Percentiles rank a stretch among this genome's conserved stretches.
These are phyloP conservation scores for Talaromyces liani DNA, from an alignment of 495 filamentous ascomycete species.

Conservation along the genomic window DNA sequence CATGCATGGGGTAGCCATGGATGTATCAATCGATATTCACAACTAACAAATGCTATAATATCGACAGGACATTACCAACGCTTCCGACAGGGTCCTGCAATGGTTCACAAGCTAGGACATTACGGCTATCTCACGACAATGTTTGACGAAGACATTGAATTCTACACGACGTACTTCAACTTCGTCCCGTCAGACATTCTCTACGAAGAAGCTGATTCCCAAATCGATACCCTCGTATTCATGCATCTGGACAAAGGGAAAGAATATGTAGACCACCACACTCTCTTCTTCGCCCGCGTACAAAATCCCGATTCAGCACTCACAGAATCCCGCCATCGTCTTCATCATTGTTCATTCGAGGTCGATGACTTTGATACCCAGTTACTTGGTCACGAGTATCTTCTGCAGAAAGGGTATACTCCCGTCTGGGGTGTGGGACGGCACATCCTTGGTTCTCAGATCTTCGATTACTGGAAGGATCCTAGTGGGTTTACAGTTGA, in stretches of 20 bases:
- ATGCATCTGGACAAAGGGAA: slow-evolving; percentile 55
- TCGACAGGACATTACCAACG: slow-evolving; percentile 14
- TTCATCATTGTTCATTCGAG: slow-evolving; percentile 69
- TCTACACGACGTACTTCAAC: slow-evolving; percentile 64
- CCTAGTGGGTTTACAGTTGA: slow-evolving; percentile 50
- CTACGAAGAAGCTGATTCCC: slow-evolving; percentile 13
- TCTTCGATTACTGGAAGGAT: slow-evolving; percentile 71
- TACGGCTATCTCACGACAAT: slow-evolving; percentile 56
- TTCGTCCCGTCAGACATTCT: slow-evolving; percentile 42
- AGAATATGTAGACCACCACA: slow-evolving; percentile 61
- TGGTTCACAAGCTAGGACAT: slow-evolving; percentile 62
- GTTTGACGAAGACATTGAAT: slow-evolving; percentile 48
- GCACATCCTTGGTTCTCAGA: slow-evolving; percentile 65
- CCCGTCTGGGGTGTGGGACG: slow-evolving; percentile 69
- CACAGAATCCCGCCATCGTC: slow-evolving; percentile 29
- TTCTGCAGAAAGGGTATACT: slow-evolving; percentile 53
- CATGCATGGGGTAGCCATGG: too few species aligned
- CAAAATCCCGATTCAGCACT: slow-evolving; percentile 29
- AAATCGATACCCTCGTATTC: slow-evolving; percentile 48
- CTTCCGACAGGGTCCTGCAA: slow-evolving; percentile 45
- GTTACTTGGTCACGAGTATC: slow-evolving; percentile 65
- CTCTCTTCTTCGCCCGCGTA: slow-evolving; percentile 51
- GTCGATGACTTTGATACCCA: slow-evolving; percentile 72
- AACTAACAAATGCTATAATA: not conserved
- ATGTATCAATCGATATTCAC: too few species aligned